These are phyloP conservation scores for Wilcoxina mikolae DNA, from an alignment of 495 filamentous ascomycete genomes.

Conservation along the genomic window DNA sequence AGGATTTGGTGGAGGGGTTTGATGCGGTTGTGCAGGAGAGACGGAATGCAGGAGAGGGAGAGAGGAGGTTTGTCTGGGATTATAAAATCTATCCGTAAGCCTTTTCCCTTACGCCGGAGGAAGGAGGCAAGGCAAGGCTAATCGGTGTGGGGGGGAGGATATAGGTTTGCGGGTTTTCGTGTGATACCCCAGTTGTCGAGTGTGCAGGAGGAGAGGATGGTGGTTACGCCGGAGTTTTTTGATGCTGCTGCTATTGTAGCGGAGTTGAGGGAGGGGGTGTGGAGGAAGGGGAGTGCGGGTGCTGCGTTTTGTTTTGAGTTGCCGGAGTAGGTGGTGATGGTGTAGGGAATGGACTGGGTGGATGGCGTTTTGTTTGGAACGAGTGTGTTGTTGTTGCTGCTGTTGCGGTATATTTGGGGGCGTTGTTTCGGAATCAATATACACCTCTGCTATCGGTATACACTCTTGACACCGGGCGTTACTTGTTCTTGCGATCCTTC, in stretches of 20 bases:
- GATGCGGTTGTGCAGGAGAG: background rate
- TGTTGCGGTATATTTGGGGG: too few species aligned
- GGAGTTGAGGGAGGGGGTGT: background rate
- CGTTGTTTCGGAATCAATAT: too few species aligned
- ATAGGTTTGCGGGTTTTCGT: background rate
- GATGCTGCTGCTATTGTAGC: background rate
- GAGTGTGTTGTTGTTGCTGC: too few species aligned
- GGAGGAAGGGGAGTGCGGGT: background rate
- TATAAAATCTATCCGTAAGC: slow-evolving; percentile 1
- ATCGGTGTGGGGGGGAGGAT: background rate
- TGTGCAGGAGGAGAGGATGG: background rate
- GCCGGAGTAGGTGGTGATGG: background rate
- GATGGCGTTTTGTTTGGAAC: too few species aligned
- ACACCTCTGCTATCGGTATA: too few species aligned
- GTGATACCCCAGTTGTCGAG: background rate
- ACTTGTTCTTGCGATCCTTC: too few species aligned
- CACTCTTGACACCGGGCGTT: too few species aligned
- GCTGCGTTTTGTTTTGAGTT: slow-evolving; percentile 1
- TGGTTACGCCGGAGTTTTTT: slow-evolving; percentile 1
- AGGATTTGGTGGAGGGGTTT: background rate
- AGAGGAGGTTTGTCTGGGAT: background rate
- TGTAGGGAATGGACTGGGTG: too few species aligned
- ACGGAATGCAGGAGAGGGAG: background rate
- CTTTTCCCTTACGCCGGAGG: background rate
- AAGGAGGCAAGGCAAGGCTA: too few species aligned